Evolutionary conservation across 768 basidiomycete species (phyloP).

Genomic region (Podaxis rugospora): DNA sequence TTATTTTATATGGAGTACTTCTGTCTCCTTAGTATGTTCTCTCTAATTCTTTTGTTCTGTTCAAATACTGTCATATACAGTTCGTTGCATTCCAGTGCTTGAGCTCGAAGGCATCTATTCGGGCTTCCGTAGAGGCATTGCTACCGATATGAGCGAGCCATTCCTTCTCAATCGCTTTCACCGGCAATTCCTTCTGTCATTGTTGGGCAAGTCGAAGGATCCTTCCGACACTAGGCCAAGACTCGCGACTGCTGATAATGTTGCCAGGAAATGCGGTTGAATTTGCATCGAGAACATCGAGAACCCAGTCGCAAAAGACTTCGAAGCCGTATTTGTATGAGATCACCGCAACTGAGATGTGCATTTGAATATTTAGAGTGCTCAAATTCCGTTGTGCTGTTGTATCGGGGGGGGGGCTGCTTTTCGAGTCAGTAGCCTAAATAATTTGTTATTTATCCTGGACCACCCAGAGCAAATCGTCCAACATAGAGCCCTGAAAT

Average conservation of each 20-base stretch:
- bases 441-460: background rate
- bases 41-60: too few relatives aligned
- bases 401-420: background rate
- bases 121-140: background rate
- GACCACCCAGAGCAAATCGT: slow-evolving; percentile 17
- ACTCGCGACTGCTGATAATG: background rate
- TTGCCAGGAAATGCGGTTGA: background rate
- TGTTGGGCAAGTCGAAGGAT: background rate
- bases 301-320: background rate
- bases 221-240: background rate
- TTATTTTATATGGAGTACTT: too few relatives aligned
- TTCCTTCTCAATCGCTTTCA: background rate
- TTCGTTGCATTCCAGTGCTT: too few relatives aligned
- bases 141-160: background rate
- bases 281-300: background rate
- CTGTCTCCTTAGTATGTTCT: too few relatives aligned
- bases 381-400: background rate
- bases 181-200: background rate
- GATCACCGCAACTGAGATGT: background rate
- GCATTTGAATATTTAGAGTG: background rate
- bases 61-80: too few relatives aligned
- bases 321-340: slow-evolving; percentile 5
- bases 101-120: background rate
- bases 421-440: background rate
- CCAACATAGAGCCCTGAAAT: slow-evolving; percentile 18